Conservation (phyloP, 495 filamentous ascomycete genomes). For the Alectoria sarmentosa region DNA sequence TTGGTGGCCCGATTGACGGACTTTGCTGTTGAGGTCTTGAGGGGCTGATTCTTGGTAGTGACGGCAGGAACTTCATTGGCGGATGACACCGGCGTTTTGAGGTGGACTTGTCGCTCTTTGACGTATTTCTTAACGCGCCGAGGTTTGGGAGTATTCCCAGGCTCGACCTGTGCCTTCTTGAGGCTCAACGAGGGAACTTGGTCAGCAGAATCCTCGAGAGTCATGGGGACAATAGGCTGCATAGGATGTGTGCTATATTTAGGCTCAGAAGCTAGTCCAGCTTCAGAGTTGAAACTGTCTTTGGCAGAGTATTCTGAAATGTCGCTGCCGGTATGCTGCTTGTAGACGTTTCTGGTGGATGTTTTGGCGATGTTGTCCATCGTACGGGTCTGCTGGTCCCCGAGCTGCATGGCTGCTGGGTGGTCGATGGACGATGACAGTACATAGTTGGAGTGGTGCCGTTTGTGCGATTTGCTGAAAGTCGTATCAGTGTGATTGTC, state of each 20-base stretch:
- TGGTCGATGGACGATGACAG: neutral
- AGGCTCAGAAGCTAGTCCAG: neutral
- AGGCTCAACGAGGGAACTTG: neutral
- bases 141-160: neutral
- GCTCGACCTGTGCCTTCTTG: neutral
- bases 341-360: neutral
- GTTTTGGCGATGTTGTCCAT: neutral
- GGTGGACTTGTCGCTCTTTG: too few species aligned
- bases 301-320: neutral
- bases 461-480: slow-evolving; percentile 63
- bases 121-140: neutral
- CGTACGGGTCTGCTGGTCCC: neutral
- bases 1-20: too few species aligned
- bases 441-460: slow-evolving; percentile 70
- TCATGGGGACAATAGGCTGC: neutral
- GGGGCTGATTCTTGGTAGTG: too few species aligned
- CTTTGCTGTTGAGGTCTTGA: too few species aligned
- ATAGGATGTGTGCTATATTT: too few species aligned
- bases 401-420: neutral
- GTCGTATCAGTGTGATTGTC: slow-evolving; percentile 14
- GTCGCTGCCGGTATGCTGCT: neutral
- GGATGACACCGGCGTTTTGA: too few species aligned
- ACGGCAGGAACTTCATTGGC: too few species aligned
- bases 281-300: neutral
- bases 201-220: neutral